phyloP scores from a whole-genome alignment of 257 asterid species.

The Przewalskia tangutica region DNA sequence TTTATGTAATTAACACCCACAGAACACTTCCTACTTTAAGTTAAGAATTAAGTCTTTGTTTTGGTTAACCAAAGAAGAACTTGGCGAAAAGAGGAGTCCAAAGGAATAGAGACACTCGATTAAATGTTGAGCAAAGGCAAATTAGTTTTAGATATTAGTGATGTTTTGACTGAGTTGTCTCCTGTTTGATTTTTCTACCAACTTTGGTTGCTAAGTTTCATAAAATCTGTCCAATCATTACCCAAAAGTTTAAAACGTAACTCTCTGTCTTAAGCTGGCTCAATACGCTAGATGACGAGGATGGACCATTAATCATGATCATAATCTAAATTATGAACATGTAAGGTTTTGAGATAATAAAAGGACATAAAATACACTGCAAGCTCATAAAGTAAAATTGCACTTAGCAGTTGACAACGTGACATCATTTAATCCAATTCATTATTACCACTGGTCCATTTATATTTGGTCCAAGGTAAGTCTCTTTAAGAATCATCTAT shows the following conservation, averaged over 20 bases:
- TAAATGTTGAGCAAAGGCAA: slow-evolving; percentile 15
- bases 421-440: too few relatives aligned
- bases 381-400: too few relatives aligned
- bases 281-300: not conserved
- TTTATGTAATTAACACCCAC: not conserved
- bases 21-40: not conserved
- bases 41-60: not conserved
- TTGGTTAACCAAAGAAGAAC: slow-evolving; percentile 9
- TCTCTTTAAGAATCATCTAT: too few relatives aligned
- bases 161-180: slow-evolving; percentile 3
- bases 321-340: not conserved
- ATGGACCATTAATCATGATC: not conserved
- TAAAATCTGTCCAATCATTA: slow-evolving; percentile 28
- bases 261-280: not conserved
- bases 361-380: not conserved
- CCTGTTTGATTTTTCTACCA: not conserved
- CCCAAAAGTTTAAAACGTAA: not conserved
- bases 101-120: slow-evolving; percentile 37
- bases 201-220: not conserved
- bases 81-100: slow-evolving; percentile 31
- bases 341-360: not conserved
- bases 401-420: too few relatives aligned
- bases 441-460: too few relatives aligned
- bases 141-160: slow-evolving; percentile 16
- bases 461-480: too few relatives aligned